Conservation (phyloP, 2,329 filamentous ascomycete species). For the Phaeomoniella chlamydospora region DNA sequence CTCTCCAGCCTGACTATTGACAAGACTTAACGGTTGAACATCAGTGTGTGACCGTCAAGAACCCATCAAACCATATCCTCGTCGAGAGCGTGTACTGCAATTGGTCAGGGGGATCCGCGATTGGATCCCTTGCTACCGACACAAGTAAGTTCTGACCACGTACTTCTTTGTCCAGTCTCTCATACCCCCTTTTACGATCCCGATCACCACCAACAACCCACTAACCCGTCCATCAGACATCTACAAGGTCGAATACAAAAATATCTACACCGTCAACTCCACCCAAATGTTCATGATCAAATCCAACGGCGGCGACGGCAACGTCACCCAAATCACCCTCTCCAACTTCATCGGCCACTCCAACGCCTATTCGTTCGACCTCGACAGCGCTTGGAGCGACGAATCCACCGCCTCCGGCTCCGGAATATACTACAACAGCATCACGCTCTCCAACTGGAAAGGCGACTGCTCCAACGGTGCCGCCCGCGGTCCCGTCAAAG, state of each 20-base stretch:
- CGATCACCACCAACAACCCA: too few species aligned
- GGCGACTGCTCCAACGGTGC: conserved; percentile 36
- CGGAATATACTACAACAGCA: conserved; percentile 37
- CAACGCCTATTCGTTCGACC: conserved; percentile 43
- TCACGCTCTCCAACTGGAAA: conserved; percentile 42
- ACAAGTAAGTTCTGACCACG: conserved; percentile 16
- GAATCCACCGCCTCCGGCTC: conserved; percentile 26
- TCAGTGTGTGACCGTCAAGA: conserved; percentile 14
- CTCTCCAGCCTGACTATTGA: conserved; percentile 31
- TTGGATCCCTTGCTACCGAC: conserved; percentile 38
- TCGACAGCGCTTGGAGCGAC: conserved; percentile 38
- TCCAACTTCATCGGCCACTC: conserved; percentile 28
- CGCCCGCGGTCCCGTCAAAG: conserved; percentile 36
- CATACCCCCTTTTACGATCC: too few species aligned
- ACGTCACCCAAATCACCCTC: conserved; percentile 26
- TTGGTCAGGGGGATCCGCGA: conserved; percentile 43
- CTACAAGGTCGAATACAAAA: conserved; percentile 37
- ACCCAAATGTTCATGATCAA: conserved; percentile 54
- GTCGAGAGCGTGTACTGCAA: conserved; percentile 49
- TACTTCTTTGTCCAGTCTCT: too few species aligned
- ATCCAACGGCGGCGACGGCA: conserved; percentile 41
- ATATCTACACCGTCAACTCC: conserved; percentile 43
- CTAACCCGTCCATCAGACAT: too few species aligned
- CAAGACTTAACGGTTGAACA: not conserved
- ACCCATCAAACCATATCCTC: conserved; percentile 37